Percentiles rank a stretch among this genome's conserved stretches.
Conservation (phyloP, 78 protist genomes). For the Bodo saltans region DNA sequence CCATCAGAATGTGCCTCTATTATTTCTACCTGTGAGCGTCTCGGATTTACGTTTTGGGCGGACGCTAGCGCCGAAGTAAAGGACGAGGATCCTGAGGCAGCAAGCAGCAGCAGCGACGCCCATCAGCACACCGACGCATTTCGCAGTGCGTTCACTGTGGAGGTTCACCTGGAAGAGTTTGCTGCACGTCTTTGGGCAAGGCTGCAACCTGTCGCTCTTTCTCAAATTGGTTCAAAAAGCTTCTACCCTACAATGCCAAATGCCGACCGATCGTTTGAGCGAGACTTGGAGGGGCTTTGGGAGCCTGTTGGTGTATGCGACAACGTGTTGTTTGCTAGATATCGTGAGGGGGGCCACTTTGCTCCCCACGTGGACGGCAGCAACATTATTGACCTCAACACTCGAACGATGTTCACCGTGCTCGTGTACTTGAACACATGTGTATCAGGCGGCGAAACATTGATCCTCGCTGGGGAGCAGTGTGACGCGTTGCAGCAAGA, state of each 20-base stretch:
- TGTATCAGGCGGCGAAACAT: background rate
- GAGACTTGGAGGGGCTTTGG: background rate
- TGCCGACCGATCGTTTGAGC: background rate
- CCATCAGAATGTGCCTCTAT: background rate
- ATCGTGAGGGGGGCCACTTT: background rate
- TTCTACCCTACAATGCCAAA: background rate
- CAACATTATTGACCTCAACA: background rate
- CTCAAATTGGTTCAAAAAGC: background rate
- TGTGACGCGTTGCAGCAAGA: background rate
- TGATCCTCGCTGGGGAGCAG: background rate
- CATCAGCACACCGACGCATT: background rate
- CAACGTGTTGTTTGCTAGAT: background rate
- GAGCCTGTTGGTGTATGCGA: background rate
- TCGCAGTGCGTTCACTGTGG: background rate
- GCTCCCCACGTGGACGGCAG: slow-evolving; percentile 7
- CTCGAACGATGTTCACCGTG: background rate
- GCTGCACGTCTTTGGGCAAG: background rate
- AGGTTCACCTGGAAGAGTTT: background rate
- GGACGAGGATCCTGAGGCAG: background rate
- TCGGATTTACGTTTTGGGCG: background rate
- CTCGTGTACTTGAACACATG: slow-evolving; percentile 1
- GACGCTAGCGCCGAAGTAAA: background rate
- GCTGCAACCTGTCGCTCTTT: background rate
- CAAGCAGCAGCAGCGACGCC: background rate
- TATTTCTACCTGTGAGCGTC: background rate